Evolutionary conservation across 768 basidiomycete species (phyloP), one percentile per base, ranked within the genome.

Genomic region (Leccinum barrowsii): DNA sequence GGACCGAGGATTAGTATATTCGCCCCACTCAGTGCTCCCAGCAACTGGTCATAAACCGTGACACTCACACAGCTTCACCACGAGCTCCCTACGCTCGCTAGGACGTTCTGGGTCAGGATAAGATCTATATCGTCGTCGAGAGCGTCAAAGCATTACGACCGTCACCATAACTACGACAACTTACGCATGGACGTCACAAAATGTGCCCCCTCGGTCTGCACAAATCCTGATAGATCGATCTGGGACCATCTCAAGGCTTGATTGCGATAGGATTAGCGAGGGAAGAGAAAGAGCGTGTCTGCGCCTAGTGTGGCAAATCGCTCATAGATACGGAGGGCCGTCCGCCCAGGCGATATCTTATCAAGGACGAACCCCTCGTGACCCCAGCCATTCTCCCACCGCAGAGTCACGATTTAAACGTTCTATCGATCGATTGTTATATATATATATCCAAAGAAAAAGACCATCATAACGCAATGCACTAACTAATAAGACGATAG

Each of bases 161-260:
- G 19, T 44, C 42, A 21, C 5, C 42, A 44, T 44, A 44, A 12
- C 42, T 44, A 21, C 19, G 19, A 15, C 28, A 1, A 79, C 84
- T 62, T 64, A 88, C 82, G 91, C 91, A 71, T 92, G 85, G 34
- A 94, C 84, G 70, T 95, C 94, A 67, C 92, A 93, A 74, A 94
- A 96, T 0, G 93, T 97, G 5, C 94, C 94, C 35, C 94, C 94
- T 74, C 92, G 78, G 72, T 94, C 92, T 7, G 90, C 89, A 65
- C 90, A 92, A 61, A 94, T 92, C 54, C 86, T 82, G 58, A 94
- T 87, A 12, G 91, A 94, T 64, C 80, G 82, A 69, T 90, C 85
- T 21, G 89, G 87, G 50, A 91, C 60, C 57, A 66, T 61, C 63
- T 48, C 26, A 44, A 44, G 19, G 13, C 48, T 24, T n/a, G 26